Evolutionary conservation across 495 filamentous ascomycete genomes (phyloP), one percentile per base, ranked within the genome.

Genomic region (Lepidopterella palustris): DNA sequence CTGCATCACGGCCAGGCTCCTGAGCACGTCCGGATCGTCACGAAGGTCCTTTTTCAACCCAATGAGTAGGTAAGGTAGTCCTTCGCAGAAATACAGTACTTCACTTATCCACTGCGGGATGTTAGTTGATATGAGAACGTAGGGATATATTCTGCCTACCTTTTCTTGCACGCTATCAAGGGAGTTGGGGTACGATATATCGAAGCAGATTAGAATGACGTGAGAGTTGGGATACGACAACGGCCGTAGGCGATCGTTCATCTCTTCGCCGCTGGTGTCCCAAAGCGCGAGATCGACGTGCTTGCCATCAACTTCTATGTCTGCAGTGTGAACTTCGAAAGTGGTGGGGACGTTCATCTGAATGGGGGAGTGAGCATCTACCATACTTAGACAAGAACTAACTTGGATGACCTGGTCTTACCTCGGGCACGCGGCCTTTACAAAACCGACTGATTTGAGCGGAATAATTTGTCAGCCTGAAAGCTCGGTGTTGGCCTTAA

Each of bases 1-100:
- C 31, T 25, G 29, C 15, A 21, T 8, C 24, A 42, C 31, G 45
- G 6, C 4, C 27, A 58, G 23, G 24, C 57, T 26, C 10, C 20
- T 29, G 11, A 57, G 47, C 24, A 21, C 23, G 10, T 21, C 42
- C 39, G 55, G 29, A 32, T 58, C 28, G 40, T 23, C 20, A 21
- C 39, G 2, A 4, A 62, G n/a, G 21, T 62, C 60, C 18, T 39
- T 58, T 29, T 59, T 32, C n/a, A 40, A 32, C 25, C 60, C 60
- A 15, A 58, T 45, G 20, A 58, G 55, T 15, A 62, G 32, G 25
- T 47, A 58, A 4, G 60, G 54, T 4, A 58, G 23, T 25, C 28
- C 26, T 26, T 31, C 21, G 27, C 25, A 28, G 32, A 32, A 59
- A 15, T 58, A 20, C 4, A 53, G 47, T 10, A 53, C 29, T 51